phyloP scores from a whole-genome alignment of 2,329 filamentous ascomycete genomes.

The Alternaria triticina region DNA sequence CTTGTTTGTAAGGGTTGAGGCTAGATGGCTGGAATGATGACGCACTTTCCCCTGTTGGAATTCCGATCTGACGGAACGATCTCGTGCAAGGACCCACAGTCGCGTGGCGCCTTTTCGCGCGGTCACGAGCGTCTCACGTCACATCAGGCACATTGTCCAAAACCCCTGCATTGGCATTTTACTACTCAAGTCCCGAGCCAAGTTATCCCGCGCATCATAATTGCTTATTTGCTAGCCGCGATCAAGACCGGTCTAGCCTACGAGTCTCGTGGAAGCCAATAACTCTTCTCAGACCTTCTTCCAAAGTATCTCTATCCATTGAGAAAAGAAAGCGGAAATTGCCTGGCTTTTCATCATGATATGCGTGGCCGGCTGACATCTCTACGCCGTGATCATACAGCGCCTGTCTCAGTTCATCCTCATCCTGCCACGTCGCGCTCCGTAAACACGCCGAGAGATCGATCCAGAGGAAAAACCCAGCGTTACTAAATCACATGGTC shows the following conservation, averaged over 20 bases:
- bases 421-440: slow-evolving; percentile 4
- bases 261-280: not conserved
- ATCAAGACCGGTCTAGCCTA: not conserved
- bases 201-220: not conserved
- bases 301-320: slow-evolving; percentile 42
- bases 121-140: slow-evolving; percentile 17
- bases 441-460: slow-evolving; percentile 48
- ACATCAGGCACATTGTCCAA: not conserved
- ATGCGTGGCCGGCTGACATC: slow-evolving; percentile 35
- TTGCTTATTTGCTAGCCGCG: not conserved
- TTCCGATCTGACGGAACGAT: slow-evolving; percentile 27
- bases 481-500: slow-evolving; percentile 50
- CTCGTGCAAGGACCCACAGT: slow-evolving; percentile 16
- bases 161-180: not conserved
- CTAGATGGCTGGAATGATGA: slow-evolving; percentile 28
- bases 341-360: slow-evolving; percentile 46
- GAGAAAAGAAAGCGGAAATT: slow-evolving; percentile 55
- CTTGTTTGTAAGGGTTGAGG: not conserved
- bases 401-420: slow-evolving; percentile 35
- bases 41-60: slow-evolving; percentile 24
- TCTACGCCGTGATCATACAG: slow-evolving; percentile 24
- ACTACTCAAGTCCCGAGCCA: not conserved
- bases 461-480: slow-evolving; percentile 64
- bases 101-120: slow-evolving; percentile 23
- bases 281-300: slow-evolving; percentile 42